Base-by-base conservation (phyloP, 1,284 basidiomycete species). In the Cutaneotrichosporon sp. region DNA sequence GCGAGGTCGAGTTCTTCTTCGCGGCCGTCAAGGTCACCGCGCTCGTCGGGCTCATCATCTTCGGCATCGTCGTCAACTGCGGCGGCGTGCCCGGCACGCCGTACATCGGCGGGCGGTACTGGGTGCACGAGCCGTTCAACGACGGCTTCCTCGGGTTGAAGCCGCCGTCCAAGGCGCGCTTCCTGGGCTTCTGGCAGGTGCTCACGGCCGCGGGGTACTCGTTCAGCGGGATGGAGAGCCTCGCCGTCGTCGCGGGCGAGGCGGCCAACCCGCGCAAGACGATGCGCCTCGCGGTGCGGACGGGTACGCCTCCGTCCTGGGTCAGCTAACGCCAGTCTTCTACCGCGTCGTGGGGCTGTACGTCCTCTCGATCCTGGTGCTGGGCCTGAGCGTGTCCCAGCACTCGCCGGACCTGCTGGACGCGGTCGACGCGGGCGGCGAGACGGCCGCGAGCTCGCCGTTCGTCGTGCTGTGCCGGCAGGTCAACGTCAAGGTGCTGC, bases 401-500 rank as follows among this genome's bases (percentile, higher is more conserved):
- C 16, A 46, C 81, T 81, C 66, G 33, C 55, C 81, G 76, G 16
- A 71, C 70, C 61, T 66, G 11, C 73, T 84, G 31, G 69, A 77
- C 0, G 76, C 83, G 20, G 83, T 92, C 27, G 78, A 84, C 62
- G 80, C 89, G 51, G 74, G 73, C 54, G 36, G 43, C 2, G 58
- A 52, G n/a, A 88, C 84, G 29, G 90, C 90, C 52, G 85, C 86
- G 4, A 84, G 85, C 2, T 90, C 88, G 10, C 91, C 90, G 0
- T 92, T 91, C 75, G 90, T 92, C 64, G 89, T 92, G 66, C 89
- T 74, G 56, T 74, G 75, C 65, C 71, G 84, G 66, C 83, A 82
- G 43, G 87, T 90, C 2, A 87, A 89, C 34, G 92, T 93, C 78
- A 86, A 85, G 67, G 83, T 82, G 8, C 80, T 93, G 1, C 91